A percentile compares a stretch with the other conserved stretches of the same genome.
These are phyloP conservation scores for Leishmania arabica DNA, from an alignment of 208 protist genomes.

Conservation along the genomic window DNA sequence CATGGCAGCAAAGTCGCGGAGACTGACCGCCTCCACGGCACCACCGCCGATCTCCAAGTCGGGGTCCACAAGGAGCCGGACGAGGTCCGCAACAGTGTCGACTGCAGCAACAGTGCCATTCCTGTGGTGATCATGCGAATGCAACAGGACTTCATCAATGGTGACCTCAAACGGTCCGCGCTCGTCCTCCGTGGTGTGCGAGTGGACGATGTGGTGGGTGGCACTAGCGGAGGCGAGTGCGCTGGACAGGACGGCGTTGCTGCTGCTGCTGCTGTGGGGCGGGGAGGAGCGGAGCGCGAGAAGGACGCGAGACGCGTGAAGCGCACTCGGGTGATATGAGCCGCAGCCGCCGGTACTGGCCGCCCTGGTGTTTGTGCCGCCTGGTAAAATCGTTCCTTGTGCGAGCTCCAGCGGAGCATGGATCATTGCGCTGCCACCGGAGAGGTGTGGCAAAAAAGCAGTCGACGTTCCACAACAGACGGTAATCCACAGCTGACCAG, in stretches of 20 bases:
- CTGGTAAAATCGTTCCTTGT: background rate
- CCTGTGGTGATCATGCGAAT: background rate
- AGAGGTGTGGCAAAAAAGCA: background rate
- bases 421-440: background rate
- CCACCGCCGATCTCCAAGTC: slow-evolving; percentile 30
- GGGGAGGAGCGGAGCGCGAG: background rate
- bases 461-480: background rate
- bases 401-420: background rate
- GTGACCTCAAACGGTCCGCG: slow-evolving; percentile 27
- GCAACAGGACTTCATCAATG: slow-evolving; percentile 28
- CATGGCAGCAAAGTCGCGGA: slow-evolving; percentile 78
- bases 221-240: background rate
- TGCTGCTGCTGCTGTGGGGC: slow-evolving; percentile 2
- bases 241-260: background rate
- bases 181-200: background rate
- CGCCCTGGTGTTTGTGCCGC: background rate
- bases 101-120: slow-evolving; percentile 6
- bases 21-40: slow-evolving; percentile 62
- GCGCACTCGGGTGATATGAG: background rate
- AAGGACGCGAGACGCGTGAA: slow-evolving; percentile 7
- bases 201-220: background rate
- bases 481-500: slow-evolving; percentile 13
- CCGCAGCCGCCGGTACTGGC: background rate
- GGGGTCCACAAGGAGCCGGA: slow-evolving; percentile 66
- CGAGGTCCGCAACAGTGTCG: slow-evolving; percentile 47